Conservation (phyloP, 176 grass and related monocot species). For the Avena atlantica region DNA sequence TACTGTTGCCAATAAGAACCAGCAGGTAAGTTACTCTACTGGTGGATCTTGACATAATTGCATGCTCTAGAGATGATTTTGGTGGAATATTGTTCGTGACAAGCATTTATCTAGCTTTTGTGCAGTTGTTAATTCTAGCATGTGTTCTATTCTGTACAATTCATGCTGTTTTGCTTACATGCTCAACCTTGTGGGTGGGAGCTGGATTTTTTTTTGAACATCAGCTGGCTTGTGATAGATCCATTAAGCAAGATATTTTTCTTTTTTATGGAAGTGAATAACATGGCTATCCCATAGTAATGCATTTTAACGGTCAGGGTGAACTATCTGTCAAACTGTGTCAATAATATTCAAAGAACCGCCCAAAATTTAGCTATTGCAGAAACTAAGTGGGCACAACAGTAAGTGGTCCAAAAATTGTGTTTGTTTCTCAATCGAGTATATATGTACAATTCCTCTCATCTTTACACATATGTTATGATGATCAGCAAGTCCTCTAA, state of each 20-base stretch:
- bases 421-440: neutral
- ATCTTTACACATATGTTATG: neutral
- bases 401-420: neutral
- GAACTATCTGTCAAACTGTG: too few species aligned
- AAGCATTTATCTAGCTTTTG: neutral
- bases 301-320: too few species aligned
- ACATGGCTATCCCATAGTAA: neutral
- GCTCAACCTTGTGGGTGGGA: neutral
- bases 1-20: neutral
- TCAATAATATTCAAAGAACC: too few species aligned
- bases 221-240: too few species aligned
- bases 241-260: neutral
- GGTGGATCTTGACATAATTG: constrained; percentile 31
- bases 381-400: neutral
- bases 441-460: neutral
- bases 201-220: too few species aligned
- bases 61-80: constrained; percentile 2
- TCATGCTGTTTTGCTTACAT: neutral
- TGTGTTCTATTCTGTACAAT: neutral
- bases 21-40: constrained; percentile 25
- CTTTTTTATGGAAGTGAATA: neutral
- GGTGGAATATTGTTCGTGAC: constrained; percentile 24
- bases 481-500: neutral
- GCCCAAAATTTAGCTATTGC: too few species aligned
- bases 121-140: neutral